These are phyloP conservation scores for Cicer cuneatum DNA, from an alignment of 306 rosid species.

Conservation along the genomic window DNA sequence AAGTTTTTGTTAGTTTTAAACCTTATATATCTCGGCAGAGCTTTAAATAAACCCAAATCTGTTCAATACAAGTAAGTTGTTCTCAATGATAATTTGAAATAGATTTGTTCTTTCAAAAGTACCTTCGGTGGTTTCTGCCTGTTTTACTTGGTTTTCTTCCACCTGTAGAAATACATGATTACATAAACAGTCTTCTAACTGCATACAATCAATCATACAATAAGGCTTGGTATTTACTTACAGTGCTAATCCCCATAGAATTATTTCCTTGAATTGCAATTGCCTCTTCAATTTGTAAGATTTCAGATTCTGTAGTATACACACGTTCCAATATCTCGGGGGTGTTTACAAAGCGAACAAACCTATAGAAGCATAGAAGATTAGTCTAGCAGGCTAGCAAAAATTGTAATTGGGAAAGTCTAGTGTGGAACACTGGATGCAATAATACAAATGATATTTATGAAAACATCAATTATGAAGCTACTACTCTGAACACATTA, in stretches of 20 bases:
- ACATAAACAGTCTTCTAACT: conserved; percentile 39
- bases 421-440: conserved; percentile 4
- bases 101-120: conserved; percentile 37
- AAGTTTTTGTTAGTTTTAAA: conserved; percentile 46
- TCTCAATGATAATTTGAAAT: conserved; percentile 41
- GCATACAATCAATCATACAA: conserved; percentile 20
- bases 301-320: conserved; percentile 83
- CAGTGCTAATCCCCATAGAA: conserved; percentile 63
- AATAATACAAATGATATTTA: conserved; percentile 32
- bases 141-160: conserved; percentile 73
- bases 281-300: conserved; percentile 94
- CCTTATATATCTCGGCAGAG: conserved; percentile 28
- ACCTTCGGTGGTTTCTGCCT: conserved; percentile 71
- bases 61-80: conserved; percentile 37
- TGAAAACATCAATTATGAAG: conserved; percentile 32
- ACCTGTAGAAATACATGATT: conserved; percentile 59
- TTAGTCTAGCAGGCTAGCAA: conserved; percentile 48
- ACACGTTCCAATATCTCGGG: conserved; percentile 97
- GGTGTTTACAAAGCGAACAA: conserved; percentile 95
- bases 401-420: background rate
- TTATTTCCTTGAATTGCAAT: conserved; percentile 85
- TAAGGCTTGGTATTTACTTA: conserved; percentile 51
- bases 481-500: conserved; percentile 4
- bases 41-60: conserved; percentile 11
- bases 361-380: conserved; percentile 56